Conservation (phyloP, 2,329 filamentous ascomycete species). For the Neoarthrinium moseri region DNA sequence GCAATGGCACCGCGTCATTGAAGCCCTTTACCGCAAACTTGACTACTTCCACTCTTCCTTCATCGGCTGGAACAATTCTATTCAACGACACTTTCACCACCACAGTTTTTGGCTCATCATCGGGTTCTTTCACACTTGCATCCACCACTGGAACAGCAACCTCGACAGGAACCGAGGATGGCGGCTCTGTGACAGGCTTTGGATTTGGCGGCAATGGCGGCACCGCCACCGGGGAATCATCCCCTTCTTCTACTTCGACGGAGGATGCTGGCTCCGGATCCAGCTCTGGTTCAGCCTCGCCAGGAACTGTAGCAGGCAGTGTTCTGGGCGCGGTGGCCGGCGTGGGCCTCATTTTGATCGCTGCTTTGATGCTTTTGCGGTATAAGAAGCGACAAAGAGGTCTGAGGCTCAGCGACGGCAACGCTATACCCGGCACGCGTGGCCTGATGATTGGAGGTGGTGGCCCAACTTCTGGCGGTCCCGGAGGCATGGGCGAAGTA, state of each 20-base stretch:
- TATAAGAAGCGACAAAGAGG: constrained; percentile 53
- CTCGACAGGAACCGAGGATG: constrained; percentile 14
- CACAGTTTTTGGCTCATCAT: constrained; percentile 6
- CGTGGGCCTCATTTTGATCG: constrained; percentile 52
- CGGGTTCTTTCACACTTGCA: constrained; percentile 11
- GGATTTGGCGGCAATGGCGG: constrained; percentile 18
- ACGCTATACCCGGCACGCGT: constrained; percentile 22
- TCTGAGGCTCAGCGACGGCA: constrained; percentile 37
- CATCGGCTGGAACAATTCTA: constrained; percentile 13
- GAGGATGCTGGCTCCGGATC: constrained; percentile 17
- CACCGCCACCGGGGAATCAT: constrained; percentile 19
- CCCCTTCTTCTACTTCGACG: constrained; percentile 21
- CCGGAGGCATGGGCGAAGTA: constrained; percentile 35
- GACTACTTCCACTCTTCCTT: constrained; percentile 12
- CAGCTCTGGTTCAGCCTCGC: constrained; percentile 20
- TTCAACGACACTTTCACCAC: constrained; percentile 14
- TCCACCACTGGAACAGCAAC: constrained; percentile 16
- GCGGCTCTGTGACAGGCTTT: constrained; percentile 10
- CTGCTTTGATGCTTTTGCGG: constrained; percentile 52
- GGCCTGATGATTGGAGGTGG: constrained; percentile 27
- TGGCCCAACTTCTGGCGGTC: constrained; percentile 11
- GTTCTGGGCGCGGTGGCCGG: constrained; percentile 60
- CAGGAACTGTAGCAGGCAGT: constrained; percentile 48
- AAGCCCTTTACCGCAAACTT: constrained; percentile 8
- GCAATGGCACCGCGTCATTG: constrained; percentile 9